These are phyloP conservation scores for Populus simonii DNA, from an alignment of 345 rosid species.

Conservation along the genomic window DNA sequence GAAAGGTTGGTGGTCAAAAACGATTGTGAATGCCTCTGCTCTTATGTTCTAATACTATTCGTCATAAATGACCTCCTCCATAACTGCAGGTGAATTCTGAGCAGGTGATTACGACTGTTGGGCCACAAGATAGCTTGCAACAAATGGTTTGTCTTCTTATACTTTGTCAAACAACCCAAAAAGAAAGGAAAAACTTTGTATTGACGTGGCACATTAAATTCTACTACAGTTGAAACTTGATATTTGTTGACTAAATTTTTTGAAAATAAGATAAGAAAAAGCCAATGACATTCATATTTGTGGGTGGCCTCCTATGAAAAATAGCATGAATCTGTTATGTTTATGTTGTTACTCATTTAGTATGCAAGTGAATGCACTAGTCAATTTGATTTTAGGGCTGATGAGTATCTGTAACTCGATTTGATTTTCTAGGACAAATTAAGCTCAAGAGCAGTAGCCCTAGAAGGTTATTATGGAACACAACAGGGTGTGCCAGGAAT, in stretches of 20 bases:
- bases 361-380: neutral
- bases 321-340: neutral
- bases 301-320: neutral
- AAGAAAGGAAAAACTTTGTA: neutral
- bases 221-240: neutral
- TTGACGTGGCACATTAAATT: neutral
- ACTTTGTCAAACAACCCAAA: neutral
- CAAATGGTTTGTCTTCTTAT: conserved; percentile 51
- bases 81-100: conserved; percentile 53
- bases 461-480: conserved; percentile 49
- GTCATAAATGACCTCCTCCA: neutral
- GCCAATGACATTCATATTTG: neutral
- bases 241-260: neutral
- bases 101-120: conserved; percentile 48
- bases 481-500: conserved; percentile 46
- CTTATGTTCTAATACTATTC: neutral
- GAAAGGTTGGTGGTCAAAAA: conserved; percentile 43
- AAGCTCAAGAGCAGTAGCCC: conserved; percentile 43
- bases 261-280: neutral
- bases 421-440: conserved; percentile 42
- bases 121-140: conserved; percentile 57
- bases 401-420: neutral
- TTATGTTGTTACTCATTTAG: neutral
- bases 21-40: neutral
- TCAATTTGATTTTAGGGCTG: neutral